Percentiles rank a stretch among this genome's conserved stretches.
phyloP scores from a whole-genome alignment of 345 rosid species.

The Eucalyptus microcorys region DNA sequence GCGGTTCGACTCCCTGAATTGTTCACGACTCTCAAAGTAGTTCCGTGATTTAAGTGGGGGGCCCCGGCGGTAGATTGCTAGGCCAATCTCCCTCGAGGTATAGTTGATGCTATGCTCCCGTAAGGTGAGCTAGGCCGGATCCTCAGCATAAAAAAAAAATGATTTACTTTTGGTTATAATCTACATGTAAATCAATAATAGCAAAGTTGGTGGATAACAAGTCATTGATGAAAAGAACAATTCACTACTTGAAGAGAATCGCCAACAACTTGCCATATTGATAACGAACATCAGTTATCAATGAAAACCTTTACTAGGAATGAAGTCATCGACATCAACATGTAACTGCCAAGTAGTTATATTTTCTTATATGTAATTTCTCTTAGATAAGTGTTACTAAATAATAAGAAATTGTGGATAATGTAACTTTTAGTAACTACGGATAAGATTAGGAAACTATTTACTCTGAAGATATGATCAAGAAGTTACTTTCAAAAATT shows the following conservation, averaged over 20 bases:
- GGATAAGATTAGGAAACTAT: not conserved
- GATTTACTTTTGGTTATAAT: no score
- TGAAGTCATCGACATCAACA: no score
- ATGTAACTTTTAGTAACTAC: not conserved
- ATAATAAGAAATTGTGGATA: not conserved
- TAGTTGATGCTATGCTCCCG: no score
- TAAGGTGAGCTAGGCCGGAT: no score
- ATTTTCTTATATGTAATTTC: not conserved
- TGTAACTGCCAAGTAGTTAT: no score
- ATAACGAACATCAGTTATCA: not conserved
- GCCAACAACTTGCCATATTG: not conserved
- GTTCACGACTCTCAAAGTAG: no score
- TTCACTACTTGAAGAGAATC: not conserved
- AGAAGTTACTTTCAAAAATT: not conserved
- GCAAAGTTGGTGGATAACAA: not conserved
- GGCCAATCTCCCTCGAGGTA: no score
- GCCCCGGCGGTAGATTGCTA: fast-evolving
- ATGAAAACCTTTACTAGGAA: not conserved
- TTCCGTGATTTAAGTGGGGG: no score
- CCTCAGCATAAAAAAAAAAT: no score
- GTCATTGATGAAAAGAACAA: not conserved
- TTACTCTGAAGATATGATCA: no score
- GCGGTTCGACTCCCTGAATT: no score
- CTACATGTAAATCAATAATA: no score
- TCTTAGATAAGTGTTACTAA: not conserved